Evolutionary conservation across 331 rosid species (phyloP).

Genomic region (Cydonia oblonga): DNA sequence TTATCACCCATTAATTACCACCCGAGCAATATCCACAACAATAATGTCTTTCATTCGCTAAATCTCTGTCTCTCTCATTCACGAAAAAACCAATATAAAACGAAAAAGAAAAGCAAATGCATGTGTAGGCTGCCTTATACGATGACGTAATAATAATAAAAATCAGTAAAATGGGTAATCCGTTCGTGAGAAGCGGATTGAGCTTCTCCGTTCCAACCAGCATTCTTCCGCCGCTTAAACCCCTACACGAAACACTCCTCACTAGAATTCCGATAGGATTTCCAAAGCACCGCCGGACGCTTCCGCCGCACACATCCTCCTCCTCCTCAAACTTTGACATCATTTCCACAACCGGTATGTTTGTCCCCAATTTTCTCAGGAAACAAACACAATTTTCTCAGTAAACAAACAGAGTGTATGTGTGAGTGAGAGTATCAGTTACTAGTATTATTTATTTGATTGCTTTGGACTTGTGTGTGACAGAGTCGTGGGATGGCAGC

Average conservation of each 20-base stretch:
- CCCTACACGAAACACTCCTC: not conserved
- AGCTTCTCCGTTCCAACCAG: constrained; percentile 17
- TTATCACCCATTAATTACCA: no score
- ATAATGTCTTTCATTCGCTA: no score
- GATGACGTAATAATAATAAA: not conserved
- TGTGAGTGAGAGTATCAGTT: not conserved
- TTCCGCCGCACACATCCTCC: constrained; percentile 28
- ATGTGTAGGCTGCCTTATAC: not conserved
- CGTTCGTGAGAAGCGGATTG: not conserved
- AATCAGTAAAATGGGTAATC: not conserved
- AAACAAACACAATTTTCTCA: not conserved
- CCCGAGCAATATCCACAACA: no score
- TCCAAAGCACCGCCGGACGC: constrained; percentile 12
- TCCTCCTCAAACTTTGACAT: constrained; percentile 15
- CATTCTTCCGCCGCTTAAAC: not conserved
- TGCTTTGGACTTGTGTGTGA: constrained; percentile 1
- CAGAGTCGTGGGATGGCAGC: constrained; percentile 55
- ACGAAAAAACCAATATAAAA: no score
- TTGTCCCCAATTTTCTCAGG: not conserved
- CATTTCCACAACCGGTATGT: constrained; percentile 38
- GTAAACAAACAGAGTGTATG: no score
- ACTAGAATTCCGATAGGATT: not conserved
- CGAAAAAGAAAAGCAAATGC: no score
- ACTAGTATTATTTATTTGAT: not conserved
- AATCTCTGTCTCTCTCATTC: no score